phyloP scores from a whole-genome alignment of 2,329 filamentous ascomycete species.

The Apiospora aurea region DNA sequence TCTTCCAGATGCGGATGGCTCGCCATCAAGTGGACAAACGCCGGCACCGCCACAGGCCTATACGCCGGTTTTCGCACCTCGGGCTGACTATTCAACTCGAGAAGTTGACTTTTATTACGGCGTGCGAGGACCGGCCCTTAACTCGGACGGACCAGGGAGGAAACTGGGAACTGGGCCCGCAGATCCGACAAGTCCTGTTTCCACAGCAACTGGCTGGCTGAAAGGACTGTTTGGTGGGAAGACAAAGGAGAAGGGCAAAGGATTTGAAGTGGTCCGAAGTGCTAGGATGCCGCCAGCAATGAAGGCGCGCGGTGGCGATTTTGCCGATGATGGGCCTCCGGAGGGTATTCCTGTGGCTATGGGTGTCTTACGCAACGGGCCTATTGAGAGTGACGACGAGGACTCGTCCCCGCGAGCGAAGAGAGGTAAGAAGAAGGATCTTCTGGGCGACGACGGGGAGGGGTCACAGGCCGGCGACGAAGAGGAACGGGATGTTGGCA shows the following conservation, averaged over 20 bases:
- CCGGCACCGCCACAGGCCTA: slow-evolving; percentile 53
- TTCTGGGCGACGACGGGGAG: slow-evolving; percentile 56
- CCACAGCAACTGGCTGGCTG: slow-evolving; percentile 90
- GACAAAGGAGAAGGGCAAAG: slow-evolving; percentile 93
- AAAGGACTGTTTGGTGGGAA: slow-evolving; percentile 80
- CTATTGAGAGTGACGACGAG: slow-evolving; percentile 70
- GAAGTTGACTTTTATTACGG: slow-evolving; percentile 98
- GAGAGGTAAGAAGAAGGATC: slow-evolving; percentile 45
- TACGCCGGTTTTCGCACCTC: slow-evolving; percentile 55
- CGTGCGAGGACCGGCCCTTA: slow-evolving; percentile 85
- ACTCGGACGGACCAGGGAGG: slow-evolving; percentile 79
- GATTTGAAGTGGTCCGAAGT: slow-evolving; percentile 95
- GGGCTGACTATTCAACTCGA: slow-evolving; percentile 88
- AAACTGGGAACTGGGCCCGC: slow-evolving; percentile 93
- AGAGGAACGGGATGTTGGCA: slow-evolving; percentile 44
- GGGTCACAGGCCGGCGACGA: slow-evolving; percentile 55
- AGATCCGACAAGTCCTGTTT: slow-evolving; percentile 90
- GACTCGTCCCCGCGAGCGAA: slow-evolving; percentile 48
- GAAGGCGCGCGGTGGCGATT: slow-evolving; percentile 60
- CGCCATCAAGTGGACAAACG: slow-evolving; percentile 50
- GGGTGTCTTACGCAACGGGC: slow-evolving; percentile 64
- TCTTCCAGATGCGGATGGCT: slow-evolving; percentile 49
- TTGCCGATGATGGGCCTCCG: slow-evolving; percentile 71
- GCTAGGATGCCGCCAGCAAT: slow-evolving; percentile 83
- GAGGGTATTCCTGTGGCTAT: slow-evolving; percentile 72